Evolutionary conservation across 768 basidiomycete genomes (phyloP).

Genomic region (Psilocybe tampanensis): DNA sequence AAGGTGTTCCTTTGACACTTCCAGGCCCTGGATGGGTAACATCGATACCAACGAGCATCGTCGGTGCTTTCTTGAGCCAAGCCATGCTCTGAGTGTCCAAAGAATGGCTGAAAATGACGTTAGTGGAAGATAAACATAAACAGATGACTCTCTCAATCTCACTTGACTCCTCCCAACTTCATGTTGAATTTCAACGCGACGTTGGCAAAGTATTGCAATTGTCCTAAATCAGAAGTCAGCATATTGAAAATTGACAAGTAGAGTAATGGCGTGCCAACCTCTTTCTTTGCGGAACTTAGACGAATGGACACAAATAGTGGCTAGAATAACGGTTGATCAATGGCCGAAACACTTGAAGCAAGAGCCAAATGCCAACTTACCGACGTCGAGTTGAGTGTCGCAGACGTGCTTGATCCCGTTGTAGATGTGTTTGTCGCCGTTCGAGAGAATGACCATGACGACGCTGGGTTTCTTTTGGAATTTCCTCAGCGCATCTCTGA

Average conservation of each 20-base stretch:
- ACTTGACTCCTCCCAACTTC: constrained; percentile 84
- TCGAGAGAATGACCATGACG: constrained; percentile 68
- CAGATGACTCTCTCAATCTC: constrained; percentile 21
- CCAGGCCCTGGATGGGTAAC: constrained; percentile 83
- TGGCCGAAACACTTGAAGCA: background rate
- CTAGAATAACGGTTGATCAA: constrained; percentile 23
- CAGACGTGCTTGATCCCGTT: constrained; percentile 74
- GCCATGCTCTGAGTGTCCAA: constrained; percentile 52
- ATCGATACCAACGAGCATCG: constrained; percentile 85
- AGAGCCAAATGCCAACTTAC: constrained; percentile 24
- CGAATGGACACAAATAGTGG: constrained; percentile 76
- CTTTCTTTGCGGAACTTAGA: constrained; percentile 70
- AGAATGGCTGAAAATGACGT: constrained; percentile 36
- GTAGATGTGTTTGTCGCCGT: constrained; percentile 74
- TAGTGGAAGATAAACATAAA: background rate
- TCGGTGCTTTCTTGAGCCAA: constrained; percentile 62
- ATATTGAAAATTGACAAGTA: constrained; percentile 3
- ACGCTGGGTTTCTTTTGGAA: constrained; percentile 54
- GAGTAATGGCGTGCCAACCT: constrained; percentile 37
- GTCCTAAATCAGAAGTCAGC: constrained; percentile 42
- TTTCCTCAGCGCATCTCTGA: constrained; percentile 43
- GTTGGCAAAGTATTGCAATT: constrained; percentile 75
- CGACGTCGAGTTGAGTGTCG: constrained; percentile 65
- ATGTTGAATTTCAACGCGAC: constrained; percentile 83
- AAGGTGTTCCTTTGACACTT: constrained; percentile 74